These are phyloP conservation scores for Diplocarpon rosae DNA, from an alignment of 2,329 filamentous ascomycete genomes.

Conservation along the genomic window DNA sequence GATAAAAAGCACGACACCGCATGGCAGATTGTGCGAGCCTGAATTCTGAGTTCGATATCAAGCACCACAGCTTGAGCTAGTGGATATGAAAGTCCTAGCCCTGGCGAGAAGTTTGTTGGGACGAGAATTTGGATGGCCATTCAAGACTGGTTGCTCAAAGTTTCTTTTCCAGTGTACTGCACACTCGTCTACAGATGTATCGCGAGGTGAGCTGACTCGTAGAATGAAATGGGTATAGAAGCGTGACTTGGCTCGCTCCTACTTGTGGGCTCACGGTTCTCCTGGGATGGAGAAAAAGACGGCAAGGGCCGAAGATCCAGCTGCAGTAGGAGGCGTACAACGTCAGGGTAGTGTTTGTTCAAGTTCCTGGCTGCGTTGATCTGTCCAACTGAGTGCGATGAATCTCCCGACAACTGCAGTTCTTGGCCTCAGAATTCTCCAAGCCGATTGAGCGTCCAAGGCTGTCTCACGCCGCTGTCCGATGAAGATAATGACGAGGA, in stretches of 20 bases:
- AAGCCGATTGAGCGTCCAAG: slow-evolving; percentile 1
- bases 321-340: background rate
- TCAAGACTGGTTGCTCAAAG: background rate
- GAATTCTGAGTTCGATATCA: too few relatives aligned
- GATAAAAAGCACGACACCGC: background rate
- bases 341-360: background rate
- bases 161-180: background rate
- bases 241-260: background rate
- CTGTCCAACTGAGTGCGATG: slow-evolving; percentile 4
- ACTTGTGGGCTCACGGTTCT: background rate
- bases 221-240: background rate
- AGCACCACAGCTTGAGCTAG: too few relatives aligned
- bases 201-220: background rate
- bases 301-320: slow-evolving; percentile 3
- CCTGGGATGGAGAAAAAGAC: too few relatives aligned
- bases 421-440: background rate
- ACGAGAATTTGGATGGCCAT: background rate
- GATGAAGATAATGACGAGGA: too few relatives aligned
- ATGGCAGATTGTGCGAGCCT: too few relatives aligned
- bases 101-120: background rate
- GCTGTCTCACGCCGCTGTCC: background rate
- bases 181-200: background rate
- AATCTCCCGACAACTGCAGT: too few relatives aligned
- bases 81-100: background rate
- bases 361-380: background rate